Evolutionary conservation across 352 stramenopile species (phyloP).

Genomic region (Phytopythium ostracodes): DNA sequence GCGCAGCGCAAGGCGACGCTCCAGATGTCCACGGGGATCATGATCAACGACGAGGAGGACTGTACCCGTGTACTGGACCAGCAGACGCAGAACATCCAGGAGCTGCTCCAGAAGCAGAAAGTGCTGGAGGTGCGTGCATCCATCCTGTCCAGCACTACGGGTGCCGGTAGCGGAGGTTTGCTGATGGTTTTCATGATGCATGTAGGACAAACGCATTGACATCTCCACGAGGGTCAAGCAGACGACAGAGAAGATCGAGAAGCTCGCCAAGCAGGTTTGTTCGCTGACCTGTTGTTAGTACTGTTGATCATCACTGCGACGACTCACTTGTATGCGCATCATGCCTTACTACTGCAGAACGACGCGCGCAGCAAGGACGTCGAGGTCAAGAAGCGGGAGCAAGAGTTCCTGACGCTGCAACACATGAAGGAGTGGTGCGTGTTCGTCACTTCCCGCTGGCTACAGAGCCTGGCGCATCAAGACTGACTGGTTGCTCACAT

Average conservation of each 20-base stretch:
- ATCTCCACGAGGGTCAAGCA: conserved; percentile 64
- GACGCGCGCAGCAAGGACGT: conserved; percentile 62
- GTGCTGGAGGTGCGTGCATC: conserved; percentile 34
- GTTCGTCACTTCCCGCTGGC: neutral
- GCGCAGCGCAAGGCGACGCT: conserved; percentile 66
- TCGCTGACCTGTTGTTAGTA: neutral
- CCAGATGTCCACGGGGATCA: conserved; percentile 59
- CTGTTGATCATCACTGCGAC: no score
- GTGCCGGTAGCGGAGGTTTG: no score
- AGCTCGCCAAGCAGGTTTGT: conserved; percentile 7
- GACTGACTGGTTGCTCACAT: neutral
- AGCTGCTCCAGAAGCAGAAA: conserved; percentile 67
- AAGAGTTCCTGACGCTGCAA: conserved; percentile 62
- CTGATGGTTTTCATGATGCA: no score
- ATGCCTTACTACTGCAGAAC: conserved; percentile 24
- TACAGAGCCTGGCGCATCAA: neutral
- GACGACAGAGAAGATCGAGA: conserved; percentile 41
- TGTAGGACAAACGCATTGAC: conserved; percentile 71
- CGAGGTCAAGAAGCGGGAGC: conserved; percentile 67
- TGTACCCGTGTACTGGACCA: conserved; percentile 63
- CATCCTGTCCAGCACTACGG: no score
- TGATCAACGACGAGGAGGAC: conserved; percentile 83
- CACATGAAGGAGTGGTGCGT: conserved; percentile 74
- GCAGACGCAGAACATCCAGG: conserved; percentile 70
- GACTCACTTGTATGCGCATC: no score